Conservation (phyloP, 2,329 filamentous ascomycete genomes). For the Cytospora schulzeri region DNA sequence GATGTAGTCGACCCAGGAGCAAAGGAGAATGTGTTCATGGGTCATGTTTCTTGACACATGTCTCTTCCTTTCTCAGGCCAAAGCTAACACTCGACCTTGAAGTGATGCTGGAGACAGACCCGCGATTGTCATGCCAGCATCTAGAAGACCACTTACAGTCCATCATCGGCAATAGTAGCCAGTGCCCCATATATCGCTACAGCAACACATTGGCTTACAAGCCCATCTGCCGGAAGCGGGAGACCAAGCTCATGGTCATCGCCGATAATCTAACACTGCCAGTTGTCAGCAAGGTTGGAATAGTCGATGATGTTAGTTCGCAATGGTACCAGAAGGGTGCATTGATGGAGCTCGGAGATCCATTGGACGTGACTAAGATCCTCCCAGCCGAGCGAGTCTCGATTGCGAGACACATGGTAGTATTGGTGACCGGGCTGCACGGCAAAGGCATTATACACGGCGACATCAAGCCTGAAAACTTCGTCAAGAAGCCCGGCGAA, state of each 20-base stretch:
- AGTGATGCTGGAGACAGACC: conserved; percentile 21
- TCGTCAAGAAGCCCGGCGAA: conserved; percentile 6
- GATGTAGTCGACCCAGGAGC: no score
- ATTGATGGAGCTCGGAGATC: conserved; percentile 11
- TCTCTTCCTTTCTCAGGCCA: no score
- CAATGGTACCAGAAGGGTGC: conserved; percentile 21
- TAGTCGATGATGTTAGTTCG: conserved; percentile 21
- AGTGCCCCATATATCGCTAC: conserved; percentile 10
- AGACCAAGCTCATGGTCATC: conserved; percentile 18
- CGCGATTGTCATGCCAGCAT: conserved; percentile 20
- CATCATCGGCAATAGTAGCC: conserved; percentile 6
- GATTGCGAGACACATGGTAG: conserved; percentile 13
- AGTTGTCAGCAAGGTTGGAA: conserved; percentile 16
- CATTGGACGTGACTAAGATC: conserved; percentile 11
- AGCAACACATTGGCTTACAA: conserved; percentile 19
- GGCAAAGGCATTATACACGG: conserved; percentile 15
- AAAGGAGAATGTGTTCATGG: no score
- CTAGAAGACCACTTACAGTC: neutral
- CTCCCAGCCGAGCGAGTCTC: conserved; percentile 16
- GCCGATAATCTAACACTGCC: conserved; percentile 6
- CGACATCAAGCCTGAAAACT: conserved; percentile 13
- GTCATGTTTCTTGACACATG: no score
- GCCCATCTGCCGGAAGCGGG: conserved; percentile 16
- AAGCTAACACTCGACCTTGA: no score
- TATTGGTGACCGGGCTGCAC: conserved; percentile 14